Base-by-base conservation (phyloP, 2,329 filamentous ascomycete species). In the Xylariales sp. region DNA sequence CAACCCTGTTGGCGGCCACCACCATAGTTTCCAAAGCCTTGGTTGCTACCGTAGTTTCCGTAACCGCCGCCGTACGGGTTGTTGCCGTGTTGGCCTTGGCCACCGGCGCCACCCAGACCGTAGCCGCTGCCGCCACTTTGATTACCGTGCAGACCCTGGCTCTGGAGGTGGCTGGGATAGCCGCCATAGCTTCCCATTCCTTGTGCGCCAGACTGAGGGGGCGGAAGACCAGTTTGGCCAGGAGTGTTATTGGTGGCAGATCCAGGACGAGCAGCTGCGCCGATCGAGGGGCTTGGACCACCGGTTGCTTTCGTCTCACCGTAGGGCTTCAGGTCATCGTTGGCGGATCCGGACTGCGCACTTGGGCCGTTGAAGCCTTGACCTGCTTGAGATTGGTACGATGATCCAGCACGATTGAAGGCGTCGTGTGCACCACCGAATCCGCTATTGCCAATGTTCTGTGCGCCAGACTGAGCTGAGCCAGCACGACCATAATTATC, bases 241-340 rank as follows among this genome's bases (percentile, higher is more conserved):
- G 74, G 65, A 3, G 65, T 67, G 40, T 67, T 71, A 59, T 78
- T 78, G 5, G 74, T 67, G 10, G 76, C 76, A 22, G 77, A 81
- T 33, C 76, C 76, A 5, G 77, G 77, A 12, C 77, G 74, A n/a
- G 65, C 66, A 18, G 73, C 72, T 32, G 71, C 71, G 20, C 67
- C 69, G 11, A 80, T 65, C 3, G 76, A 75, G 31, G 77, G 76
- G 45, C 74, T 80, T 9, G 76, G 75, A 2, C 76, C 76, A 28
- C 71, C 65, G 8, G 64, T 64, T 14, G 66, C 54, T 69, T 80
- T 80, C 51, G 66, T 56, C 15, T 80, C 77, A 37, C 73, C 73
- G 45, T 76, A 80, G 0, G 74, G 73, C 69, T 80, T 80, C 59
- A 80, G 54, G 21, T 80, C 77, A 46, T 80, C 77, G 15, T 57